These are phyloP conservation scores for Backusella circina DNA, from an alignment of 192 early-diverging fungal genomes.

Conservation along the genomic window DNA sequence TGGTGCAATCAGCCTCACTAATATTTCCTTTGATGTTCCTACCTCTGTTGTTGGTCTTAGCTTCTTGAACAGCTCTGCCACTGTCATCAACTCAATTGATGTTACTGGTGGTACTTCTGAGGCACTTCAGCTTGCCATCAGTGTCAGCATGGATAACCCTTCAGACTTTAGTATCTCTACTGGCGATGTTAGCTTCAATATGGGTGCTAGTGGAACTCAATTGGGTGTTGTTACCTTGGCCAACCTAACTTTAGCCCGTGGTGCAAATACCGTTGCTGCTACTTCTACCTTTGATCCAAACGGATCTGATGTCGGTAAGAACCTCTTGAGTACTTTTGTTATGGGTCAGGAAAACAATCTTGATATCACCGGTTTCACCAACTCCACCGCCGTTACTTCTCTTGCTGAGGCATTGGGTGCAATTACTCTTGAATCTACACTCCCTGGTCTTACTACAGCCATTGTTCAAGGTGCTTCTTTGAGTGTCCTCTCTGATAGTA, in stretches of 20 bases:
- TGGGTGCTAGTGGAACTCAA: conserved; percentile 37
- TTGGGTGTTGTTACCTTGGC: conserved; percentile 47
- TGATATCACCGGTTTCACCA: conserved; percentile 33
- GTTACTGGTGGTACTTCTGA: conserved; percentile 50
- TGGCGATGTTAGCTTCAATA: conserved; percentile 45
- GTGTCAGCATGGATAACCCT: conserved; percentile 41
- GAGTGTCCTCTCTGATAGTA: conserved; percentile 38
- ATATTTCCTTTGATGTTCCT: conserved; percentile 50
- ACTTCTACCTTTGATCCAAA: conserved; percentile 45
- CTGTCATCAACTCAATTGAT: conserved; percentile 49
- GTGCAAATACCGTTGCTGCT: conserved; percentile 36
- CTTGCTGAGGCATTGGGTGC: conserved; percentile 41
- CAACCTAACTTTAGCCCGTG: conserved; percentile 43
- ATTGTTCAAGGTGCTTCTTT: conserved; percentile 41
- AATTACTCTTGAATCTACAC: conserved; percentile 38
- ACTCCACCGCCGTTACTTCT: conserved; percentile 44
- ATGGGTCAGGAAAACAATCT: conserved; percentile 40
- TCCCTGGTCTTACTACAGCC: too few relatives aligned
- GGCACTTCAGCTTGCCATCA: conserved; percentile 37
- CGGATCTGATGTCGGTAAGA: conserved; percentile 36
- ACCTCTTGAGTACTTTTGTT: conserved; percentile 47
- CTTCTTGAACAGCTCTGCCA: conserved; percentile 50
- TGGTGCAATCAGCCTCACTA: conserved; percentile 45
- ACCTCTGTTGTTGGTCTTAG: conserved; percentile 50
- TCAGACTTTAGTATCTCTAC: conserved; percentile 41